Conservation (phyloP, 768 basidiomycete genomes). For the Hysterangium stoloniferum region DNA sequence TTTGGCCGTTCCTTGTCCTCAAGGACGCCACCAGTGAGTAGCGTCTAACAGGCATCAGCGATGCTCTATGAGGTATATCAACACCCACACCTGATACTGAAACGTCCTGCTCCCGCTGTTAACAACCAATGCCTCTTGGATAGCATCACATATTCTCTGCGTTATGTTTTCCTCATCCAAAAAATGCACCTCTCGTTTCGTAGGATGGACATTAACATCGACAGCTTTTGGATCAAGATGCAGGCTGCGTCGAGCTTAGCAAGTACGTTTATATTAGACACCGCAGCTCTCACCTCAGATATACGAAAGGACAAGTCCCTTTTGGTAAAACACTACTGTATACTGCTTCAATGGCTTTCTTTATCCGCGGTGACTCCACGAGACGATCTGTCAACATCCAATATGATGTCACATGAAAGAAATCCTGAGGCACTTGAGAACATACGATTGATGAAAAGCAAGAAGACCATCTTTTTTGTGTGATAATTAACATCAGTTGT, state of each 20-base stretch:
- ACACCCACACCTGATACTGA: conserved; percentile 27
- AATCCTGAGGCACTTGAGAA: too few species aligned
- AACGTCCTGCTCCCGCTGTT: conserved; percentile 32
- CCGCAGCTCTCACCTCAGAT: conserved; percentile 61
- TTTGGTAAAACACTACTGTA: conserved; percentile 86
- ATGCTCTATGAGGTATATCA: conserved; percentile 11
- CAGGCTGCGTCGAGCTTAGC: too few species aligned
- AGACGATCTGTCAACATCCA: conserved; percentile 58
- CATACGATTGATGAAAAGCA: conserved; percentile 94
- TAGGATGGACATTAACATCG: conserved; percentile 97
- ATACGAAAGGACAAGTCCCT: conserved; percentile 85
- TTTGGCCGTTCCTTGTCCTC: neutral
- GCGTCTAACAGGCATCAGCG: conserved; percentile 9
- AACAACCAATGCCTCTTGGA: conserved; percentile 58
- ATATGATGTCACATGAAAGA: neutral
- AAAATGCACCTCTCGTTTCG: conserved; percentile 95
- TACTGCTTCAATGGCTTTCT: conserved; percentile 77
- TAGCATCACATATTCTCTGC: conserved; percentile 61
- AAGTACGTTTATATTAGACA: conserved; percentile 5
- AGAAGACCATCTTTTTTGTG: conserved; percentile 73
- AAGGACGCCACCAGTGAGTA: conserved; percentile 5
- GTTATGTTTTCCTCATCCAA: conserved; percentile 84
- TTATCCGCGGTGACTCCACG: conserved; percentile 83
- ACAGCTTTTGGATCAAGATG: conserved; percentile 80
- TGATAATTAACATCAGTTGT: conserved; percentile 87